Base-by-base conservation (phyloP, 108 stramenopile genomes). In the Skeletonema costatum region DNA sequence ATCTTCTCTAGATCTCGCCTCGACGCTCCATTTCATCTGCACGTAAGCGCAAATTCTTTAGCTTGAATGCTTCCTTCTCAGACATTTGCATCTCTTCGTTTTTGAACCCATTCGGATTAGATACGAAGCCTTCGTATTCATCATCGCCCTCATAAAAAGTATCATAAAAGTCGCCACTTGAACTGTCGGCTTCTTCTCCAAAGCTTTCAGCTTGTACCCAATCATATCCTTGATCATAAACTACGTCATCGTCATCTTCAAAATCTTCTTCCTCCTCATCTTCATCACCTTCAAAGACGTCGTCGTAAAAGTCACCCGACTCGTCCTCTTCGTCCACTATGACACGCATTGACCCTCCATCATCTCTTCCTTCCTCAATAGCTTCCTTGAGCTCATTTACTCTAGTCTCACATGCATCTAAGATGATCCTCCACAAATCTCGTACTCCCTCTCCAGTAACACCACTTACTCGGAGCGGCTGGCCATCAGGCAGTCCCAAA, bases 151-250 rank as follows among this genome's bases (percentile, higher is more conserved):
- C 69, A 16, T 75, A 73, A 0, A 38, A 64, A 36, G 74, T 72
- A 14, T 83, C 74, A 29, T 71, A 78, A 53, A 73, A 76, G 64
- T 67, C 51, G n/a, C 74, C 85, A 33, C 73, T 81, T 60, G 21
- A 62, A 17, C 48, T 73, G 21, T 68, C 67, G 0, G 44, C 71
- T 25, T 39, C 36, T 33, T 81, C 80, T 60, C 75, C 67, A 50
- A 73, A 75, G 5, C 50, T 77, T 17, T 59, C 42, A 67, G 76
- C 81, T 17, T 93, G 88, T 32, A 91, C 78, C 93, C 93, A 94
- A 68, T 94, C 93, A 50, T 89, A 92, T 42, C 93, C 93, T 67
- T 91, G 89, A 71, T 83, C 87, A 74, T 93, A 93, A 10, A 59
- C 72, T 50, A 91, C 56, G 62, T 93, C 89, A 51, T 85, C 88